Evolutionary conservation across 371 early-diverging fungal genomes (phyloP).

Genomic region (Mortierella polycephala): DNA sequence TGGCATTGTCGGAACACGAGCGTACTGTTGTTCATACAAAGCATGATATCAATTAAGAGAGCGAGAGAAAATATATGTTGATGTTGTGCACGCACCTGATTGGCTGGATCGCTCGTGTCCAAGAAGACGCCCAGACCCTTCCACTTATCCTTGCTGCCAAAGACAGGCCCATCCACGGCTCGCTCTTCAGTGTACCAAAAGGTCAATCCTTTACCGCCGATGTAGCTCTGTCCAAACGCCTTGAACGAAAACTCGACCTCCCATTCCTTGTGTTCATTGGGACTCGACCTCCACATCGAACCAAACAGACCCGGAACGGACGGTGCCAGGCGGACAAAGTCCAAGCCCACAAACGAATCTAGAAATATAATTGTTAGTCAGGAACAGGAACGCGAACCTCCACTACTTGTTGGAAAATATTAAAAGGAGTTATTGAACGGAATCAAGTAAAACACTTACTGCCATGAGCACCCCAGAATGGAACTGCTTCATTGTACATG

Average conservation of each 20-base stretch:
- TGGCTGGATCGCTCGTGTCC: constrained; percentile 71
- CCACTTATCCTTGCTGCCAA: constrained; percentile 80
- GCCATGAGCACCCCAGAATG: constrained; percentile 43
- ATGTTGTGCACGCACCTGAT: constrained; percentile 55
- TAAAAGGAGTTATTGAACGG: too few species aligned
- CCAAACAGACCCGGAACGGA: constrained; percentile 75
- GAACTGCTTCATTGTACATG: constrained; percentile 30
- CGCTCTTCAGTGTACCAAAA: constrained; percentile 86
- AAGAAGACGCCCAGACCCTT: constrained; percentile 76
- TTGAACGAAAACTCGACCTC: constrained; percentile 74
- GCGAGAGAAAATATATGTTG: background rate
- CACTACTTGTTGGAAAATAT: background rate
- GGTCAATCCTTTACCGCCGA: constrained; percentile 90
- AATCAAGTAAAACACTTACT: constrained; percentile 11
- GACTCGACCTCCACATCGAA: constrained; percentile 73
- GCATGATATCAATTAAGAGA: background rate
- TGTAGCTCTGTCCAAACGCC: constrained; percentile 70
- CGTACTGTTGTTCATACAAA: background rate
- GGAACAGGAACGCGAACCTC: too few species aligned
- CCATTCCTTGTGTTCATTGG: constrained; percentile 82
- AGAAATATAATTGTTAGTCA: background rate
- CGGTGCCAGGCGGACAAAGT: constrained; percentile 78
- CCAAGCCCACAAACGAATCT: constrained; percentile 68
- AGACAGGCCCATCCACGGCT: constrained; percentile 69
- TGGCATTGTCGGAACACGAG: too few species aligned